Evolutionary conservation across 305 asterid genomes (phyloP), one percentile per base, ranked within the genome.

Genomic region (Solanum aculeatissimum): DNA sequence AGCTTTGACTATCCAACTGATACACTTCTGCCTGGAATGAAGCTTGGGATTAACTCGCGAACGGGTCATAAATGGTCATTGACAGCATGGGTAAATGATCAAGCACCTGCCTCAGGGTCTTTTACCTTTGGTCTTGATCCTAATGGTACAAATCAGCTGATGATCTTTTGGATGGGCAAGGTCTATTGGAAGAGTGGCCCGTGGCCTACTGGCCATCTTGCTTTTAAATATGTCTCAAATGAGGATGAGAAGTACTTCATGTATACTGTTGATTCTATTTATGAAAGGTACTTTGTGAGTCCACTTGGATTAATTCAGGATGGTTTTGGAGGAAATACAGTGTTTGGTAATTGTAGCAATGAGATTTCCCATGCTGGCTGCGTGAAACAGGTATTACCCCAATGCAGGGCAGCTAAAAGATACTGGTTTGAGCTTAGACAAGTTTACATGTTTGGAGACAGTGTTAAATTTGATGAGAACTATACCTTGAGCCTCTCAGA

Each of bases 1-100:
- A 89, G 91, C 65, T 88, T 90, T 25, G 89, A 90, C 66, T 86
- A 32, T 63, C 91, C 91, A 9, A 54, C 88, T 18, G 78, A 86
- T 23, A 89, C 91, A 5, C 68, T 55, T 1, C 23, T 86, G 19
- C 89, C 90, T 1, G 87, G 89, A 6, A 88, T 88, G 92, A 86
- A 85, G 79, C 21, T 87, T 16, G 86, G 89, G 8, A 7, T 53
- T 51, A 82, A 85, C 53, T 83, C 82, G 12, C 21, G 10, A 1
- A 86, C 84, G 2, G 84, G 85, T 10, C 60, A 60, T 81, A 29
- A 9, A 10, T 81, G 58, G 84, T 58, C 42, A 21, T 6, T 60
- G 84, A 81, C 74, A 47, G 70, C 89, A 1, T 86, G 89, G 90
- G 86, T 72, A 65, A 82, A 21, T 47, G n/a, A 51, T 0, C 77